A percentile compares a stretch with the other conserved stretches of the same genome.
Evolutionary conservation across 352 stramenopile genomes (phyloP).

Genomic region (Globisporangium radiosum): DNA sequence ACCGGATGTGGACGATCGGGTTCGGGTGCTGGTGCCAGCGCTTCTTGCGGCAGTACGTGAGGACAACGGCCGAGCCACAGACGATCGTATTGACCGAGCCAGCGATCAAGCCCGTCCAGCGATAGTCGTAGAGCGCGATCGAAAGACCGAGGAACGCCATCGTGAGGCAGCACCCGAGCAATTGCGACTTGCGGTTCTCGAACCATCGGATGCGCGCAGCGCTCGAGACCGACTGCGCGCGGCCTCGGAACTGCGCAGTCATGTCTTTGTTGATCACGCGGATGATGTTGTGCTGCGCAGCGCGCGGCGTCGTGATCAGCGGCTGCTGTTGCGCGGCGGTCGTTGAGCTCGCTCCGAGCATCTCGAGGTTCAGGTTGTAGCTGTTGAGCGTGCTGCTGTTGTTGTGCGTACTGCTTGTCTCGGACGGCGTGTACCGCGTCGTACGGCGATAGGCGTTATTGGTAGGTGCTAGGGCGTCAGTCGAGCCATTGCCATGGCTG

Average conservation of each 20-base stretch:
- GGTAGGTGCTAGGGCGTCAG: no score
- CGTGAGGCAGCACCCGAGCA: constrained; percentile 78
- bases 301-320: constrained; percentile 49
- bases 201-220: constrained; percentile 76
- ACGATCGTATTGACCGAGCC: constrained; percentile 85
- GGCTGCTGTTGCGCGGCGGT: constrained; percentile 30
- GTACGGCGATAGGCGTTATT: constrained; percentile 10
- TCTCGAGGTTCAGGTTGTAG: constrained; percentile 1
- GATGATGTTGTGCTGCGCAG: constrained; percentile 70
- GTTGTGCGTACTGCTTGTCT: constrained; percentile 8
- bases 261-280: constrained; percentile 89
- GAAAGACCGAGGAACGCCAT: constrained; percentile 83
- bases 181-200: constrained; percentile 84
- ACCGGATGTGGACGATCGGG: constrained; percentile 83
- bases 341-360: constrained; percentile 34
- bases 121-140: constrained; percentile 86
- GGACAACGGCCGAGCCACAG: constrained; percentile 75
- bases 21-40: constrained; percentile 88
- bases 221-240: constrained; percentile 58
- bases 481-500: constrained; percentile 2
- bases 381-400: constrained; percentile 12
- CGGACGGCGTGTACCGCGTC: constrained; percentile 12
- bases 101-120: constrained; percentile 83
- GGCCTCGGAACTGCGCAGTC: constrained; percentile 78
- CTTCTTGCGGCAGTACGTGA: constrained; percentile 86